Evolutionary conservation across 129 eudicot genomes (phyloP).

Genomic region (Pseudognaphalium luteoalbum): DNA sequence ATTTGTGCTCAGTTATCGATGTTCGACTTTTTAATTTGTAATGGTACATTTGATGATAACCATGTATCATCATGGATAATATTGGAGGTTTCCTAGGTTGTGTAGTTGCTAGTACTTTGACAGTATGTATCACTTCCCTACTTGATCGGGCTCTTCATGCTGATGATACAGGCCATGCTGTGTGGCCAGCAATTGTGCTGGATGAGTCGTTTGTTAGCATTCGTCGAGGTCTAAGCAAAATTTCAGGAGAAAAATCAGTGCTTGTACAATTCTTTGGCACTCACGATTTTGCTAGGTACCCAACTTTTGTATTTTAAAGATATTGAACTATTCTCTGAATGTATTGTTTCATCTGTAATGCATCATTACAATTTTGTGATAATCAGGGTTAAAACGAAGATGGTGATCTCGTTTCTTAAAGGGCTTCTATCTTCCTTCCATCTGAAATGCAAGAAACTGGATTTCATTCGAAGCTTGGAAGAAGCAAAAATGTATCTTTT

Average conservation of each 20-base stretch:
- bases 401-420: conserved; percentile 77
- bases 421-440: conserved; percentile 89
- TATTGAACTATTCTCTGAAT: not conserved
- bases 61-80: not conserved
- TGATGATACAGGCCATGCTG: conserved; percentile 66
- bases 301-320: not conserved
- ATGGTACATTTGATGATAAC: not conserved
- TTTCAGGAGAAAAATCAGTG: conserved; percentile 77
- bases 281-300: conserved; percentile 95
- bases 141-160: conserved; percentile 13
- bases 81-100: conserved; percentile 11
- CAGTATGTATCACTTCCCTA: not conserved
- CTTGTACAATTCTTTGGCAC: conserved; percentile 96
- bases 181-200: conserved; percentile 93
- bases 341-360: conserved; percentile 12
- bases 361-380: conserved; percentile 21
- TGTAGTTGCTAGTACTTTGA: not conserved
- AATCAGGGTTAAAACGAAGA: conserved; percentile 69
- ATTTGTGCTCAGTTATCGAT: not conserved
- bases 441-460: conserved; percentile 75
- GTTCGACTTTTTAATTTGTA: not conserved
- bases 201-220: conserved; percentile 68
- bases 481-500: conserved; percentile 86
- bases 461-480: conserved; percentile 73
- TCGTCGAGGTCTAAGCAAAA: conserved; percentile 67